Percentiles rank a stretch among this genome's conserved stretches.
Conservation (phyloP, 768 basidiomycete species). For the Leccinum variicolor region DNA sequence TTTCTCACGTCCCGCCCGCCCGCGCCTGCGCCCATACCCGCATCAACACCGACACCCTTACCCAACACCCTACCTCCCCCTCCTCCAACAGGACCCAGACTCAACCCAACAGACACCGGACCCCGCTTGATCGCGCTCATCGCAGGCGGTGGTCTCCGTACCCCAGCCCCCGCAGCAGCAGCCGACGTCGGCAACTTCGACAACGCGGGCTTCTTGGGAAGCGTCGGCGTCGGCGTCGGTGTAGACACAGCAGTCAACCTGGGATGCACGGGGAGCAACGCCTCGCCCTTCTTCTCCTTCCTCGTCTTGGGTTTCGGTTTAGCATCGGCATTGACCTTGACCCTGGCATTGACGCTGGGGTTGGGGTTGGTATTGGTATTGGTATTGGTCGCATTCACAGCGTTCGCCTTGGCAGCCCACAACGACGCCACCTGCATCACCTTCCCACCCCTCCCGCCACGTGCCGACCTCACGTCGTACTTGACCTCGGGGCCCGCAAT, state of each 20-base stretch:
- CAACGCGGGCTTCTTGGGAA: slow-evolving; percentile 9
- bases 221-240: neutral
- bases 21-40: neutral
- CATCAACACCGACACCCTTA: slow-evolving; percentile 3
- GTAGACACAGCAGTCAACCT: neutral
- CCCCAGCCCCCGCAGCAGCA: neutral
- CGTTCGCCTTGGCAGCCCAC: slow-evolving; percentile 53
- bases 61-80: slow-evolving; percentile 6
- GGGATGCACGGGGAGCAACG: neutral
- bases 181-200: neutral
- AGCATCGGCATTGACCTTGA: neutral
- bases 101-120: neutral
- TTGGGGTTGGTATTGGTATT: neutral
- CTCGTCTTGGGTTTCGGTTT: neutral
- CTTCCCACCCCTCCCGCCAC: slow-evolving; percentile 73
- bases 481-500: slow-evolving; percentile 49
- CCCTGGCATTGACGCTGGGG: neutral
- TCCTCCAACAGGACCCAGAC: neutral
- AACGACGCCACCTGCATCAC: slow-evolving; percentile 72
- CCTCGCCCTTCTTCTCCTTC: slow-evolving; percentile 6
- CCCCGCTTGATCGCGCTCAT: slow-evolving; percentile 10
- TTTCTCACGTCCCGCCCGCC: slow-evolving; percentile 11
- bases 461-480: slow-evolving; percentile 72
- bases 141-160: neutral
- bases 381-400: slow-evolving; percentile 15